Base-by-base conservation (phyloP, 768 basidiomycete species). In the Hemileccinum rubropunctum region DNA sequence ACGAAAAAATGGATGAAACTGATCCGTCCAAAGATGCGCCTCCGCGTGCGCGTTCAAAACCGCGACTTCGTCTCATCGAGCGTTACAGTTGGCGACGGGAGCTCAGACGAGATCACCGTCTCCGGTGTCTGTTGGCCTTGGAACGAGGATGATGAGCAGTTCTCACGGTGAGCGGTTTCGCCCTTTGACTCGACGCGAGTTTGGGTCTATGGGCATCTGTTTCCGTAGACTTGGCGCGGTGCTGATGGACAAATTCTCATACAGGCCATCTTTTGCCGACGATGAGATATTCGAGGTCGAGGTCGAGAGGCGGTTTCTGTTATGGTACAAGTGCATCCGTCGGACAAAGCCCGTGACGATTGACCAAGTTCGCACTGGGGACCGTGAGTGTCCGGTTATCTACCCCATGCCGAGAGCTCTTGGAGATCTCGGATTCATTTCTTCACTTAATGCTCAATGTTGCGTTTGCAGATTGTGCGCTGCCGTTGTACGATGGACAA, bases 241-340 rank as follows among this genome's bases (percentile, higher is more conserved):
- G 8, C 48, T 63, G 6, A 52, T 35, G 6, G 8, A 18, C 11
- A 6, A n/a, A 20, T 23, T 11, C 33, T 10, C n/a, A 14, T 18
- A 9, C 20, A 63, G 62, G 37, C 58, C 58, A 9, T 48, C 32
- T 3, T 15, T 63, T 32, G 34, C 51, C 12, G 54, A 62, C 20
- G 54, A 57, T 3, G 52, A 59, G 1, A 18, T 36, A 3, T 59
- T 63, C 43, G 57, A 65, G 9, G 49, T 63, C 36, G 38, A 59
- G 26, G 20, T 63, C 12, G 54, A 63, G 50, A 45, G 53, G 28
- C 52, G 55, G 33, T 63, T 53, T 21, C n/a, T 62, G 17, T 32
- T 62, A 0, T 7, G 53, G 30, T 63, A 62, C 54, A 57, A 44
- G 48, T 65, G 62, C 21, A 59, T 63, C 34, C 60, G 63, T 47